Evolutionary conservation across 2,329 filamentous ascomycete genomes (phyloP), one percentile per base, ranked within the genome.

Genomic region (Fusarium sp.): DNA sequence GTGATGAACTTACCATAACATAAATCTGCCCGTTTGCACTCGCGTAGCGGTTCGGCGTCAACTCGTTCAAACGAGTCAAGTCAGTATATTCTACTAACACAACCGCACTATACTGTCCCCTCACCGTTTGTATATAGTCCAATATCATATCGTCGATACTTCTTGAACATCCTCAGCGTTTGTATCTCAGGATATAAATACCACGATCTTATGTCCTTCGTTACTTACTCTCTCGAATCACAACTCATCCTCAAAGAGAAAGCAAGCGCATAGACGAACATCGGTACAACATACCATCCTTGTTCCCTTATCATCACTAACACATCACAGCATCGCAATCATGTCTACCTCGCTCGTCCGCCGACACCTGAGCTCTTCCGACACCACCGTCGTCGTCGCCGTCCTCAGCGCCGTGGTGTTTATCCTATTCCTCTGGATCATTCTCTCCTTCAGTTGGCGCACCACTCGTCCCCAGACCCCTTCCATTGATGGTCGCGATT

Each of bases 271-370:
- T 36, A 44, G 9, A 44, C 38, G 7, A 44, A n/a, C n/a, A 49
- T 19, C 20, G 34, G 60, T 58, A 58, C 9, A 17, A 4, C 12
- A 20, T 14, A 9, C 14, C 28, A 30, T 34, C 19, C 20, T 10
- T 12, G 28, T 30, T 30, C 8, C 19, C 23, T 20, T 26, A 46
- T 28, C 19, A 40, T 28, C 30, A 42, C 58, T 63, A 57, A 63
- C 58, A 32, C 9, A 6, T 5, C 15, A 2, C 19, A 64, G 36
- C 52, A 47, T 39, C 14, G 7, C 34, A 24, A 26, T 14, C 20
- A 55, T 63, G 60, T 4, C 23, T 7, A 20, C 24, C 17, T 55
- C 49, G 9, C 17, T 36, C 19, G 20, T 56, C 45, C 34, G n/a
- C n/a, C 44, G 32, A 1, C 61, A 55, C 11, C 49, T 50, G 43